Base-by-base conservation (phyloP, 257 asterid species). In the Ilex aquifolium region DNA sequence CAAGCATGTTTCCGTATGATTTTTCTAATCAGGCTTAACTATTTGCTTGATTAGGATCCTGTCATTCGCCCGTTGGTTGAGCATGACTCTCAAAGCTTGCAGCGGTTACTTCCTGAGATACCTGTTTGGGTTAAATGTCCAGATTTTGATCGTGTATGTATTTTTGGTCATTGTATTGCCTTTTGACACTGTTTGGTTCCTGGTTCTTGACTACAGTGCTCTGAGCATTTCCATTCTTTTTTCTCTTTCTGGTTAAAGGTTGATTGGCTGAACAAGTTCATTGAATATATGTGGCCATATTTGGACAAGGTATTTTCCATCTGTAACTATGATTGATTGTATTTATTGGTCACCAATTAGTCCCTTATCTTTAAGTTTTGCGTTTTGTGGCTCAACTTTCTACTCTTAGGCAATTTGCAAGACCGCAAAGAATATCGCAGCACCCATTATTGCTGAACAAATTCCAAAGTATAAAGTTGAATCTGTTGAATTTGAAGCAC, bases 71-170 rank as follows among this genome's bases (percentile, higher is more conserved):
- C 97, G 16, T 70, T 93, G 95, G 97, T 64, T 66, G 92, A 90
- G 85, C 91, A 70, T 44, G 97, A 87, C 66, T 29, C 81, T 44
- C 44, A 79, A 72, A 71, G 75, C 63, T 80, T 93, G 88, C 95
- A 75, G 74, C 73, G 44, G 53, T 63, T 90, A 66, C 87, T 93
- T 68, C 84, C 94, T 60, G 99, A 93, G 80, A 87, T 93, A 70
- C 99, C 99, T 10, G 76, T 71, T 21, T 93, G 97, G 99, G 88
- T 93, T 70, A 93, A 93, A 74, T 79, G 82, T 74, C 95, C 99
- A 12, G 99, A 93, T 69, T 93, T 84, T 64, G 96, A 93, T 59
- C 97, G 99, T 49, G 99, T 93, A 87, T 76, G 97, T 32, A 46
- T 65, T 27, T 40, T 21, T 27, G 53, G 42, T 55, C 14, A 16